Conservation (phyloP, 495 filamentous ascomycete species). For the Lasiosphaeris hirsuta region DNA sequence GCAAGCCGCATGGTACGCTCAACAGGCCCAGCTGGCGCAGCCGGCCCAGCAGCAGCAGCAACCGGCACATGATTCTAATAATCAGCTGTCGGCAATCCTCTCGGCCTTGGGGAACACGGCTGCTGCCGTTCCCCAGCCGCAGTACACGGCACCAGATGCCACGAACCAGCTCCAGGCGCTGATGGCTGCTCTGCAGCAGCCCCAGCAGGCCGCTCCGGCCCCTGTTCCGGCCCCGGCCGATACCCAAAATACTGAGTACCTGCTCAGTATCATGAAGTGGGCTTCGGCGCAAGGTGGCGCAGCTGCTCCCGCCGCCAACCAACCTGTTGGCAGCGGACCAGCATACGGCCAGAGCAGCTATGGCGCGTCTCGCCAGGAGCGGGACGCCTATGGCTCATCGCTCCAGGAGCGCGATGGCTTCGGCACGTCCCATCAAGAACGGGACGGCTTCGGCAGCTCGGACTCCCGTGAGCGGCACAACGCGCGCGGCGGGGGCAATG, state of each 20-base stretch:
- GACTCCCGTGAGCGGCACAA: conserved; percentile 21
- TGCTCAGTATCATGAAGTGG: conserved; percentile 22
- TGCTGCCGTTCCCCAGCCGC: conserved; percentile 10
- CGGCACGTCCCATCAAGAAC: conserved; percentile 13
- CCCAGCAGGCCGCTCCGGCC: conserved; percentile 2
- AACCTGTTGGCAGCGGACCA: not conserved
- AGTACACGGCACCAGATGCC: conserved; percentile 9
- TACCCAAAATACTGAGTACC: conserved; percentile 21
- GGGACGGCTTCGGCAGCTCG: conserved; percentile 10
- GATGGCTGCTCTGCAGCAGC: conserved; percentile 20
- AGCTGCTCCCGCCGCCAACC: not conserved
- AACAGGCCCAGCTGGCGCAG: conserved; percentile 13
- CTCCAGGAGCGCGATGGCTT: conserved; percentile 10
- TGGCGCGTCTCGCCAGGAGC: conserved; percentile 16
- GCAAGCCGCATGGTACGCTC: conserved; percentile 29
- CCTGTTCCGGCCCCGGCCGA: conserved; percentile 5
- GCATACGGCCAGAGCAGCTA: conserved; percentile 1
- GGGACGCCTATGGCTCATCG: conserved; percentile 15
- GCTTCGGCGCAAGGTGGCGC: conserved; percentile 6
- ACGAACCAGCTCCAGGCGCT: conserved; percentile 20
- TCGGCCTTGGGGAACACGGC: conserved; percentile 19
- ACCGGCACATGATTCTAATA: conserved; percentile 11
- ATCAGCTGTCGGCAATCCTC: conserved; percentile 24
- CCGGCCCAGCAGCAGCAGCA: conserved; percentile 7
- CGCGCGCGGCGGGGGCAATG: conserved; percentile 2